phyloP scores from a whole-genome alignment of 2,329 filamentous ascomycete species.

The Botryotinia calthae region DNA sequence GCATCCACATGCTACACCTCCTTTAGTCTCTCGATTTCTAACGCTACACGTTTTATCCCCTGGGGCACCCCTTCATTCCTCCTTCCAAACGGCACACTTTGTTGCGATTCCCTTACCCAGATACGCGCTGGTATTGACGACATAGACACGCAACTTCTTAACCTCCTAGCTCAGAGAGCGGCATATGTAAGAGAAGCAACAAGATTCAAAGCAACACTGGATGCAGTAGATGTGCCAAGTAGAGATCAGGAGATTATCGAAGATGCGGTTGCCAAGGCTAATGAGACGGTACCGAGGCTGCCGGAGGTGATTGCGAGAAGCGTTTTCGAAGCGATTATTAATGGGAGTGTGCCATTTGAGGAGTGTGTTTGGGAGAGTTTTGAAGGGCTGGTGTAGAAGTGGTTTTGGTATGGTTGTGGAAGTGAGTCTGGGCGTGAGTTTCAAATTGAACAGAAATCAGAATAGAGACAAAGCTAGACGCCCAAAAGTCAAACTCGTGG shows the following conservation, averaged over 20 bases:
- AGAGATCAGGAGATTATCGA: constrained; percentile 24
- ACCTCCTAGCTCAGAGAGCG: constrained; percentile 22
- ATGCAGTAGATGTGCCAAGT: constrained; percentile 23
- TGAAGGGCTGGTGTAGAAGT: not conserved
- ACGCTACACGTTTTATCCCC: constrained; percentile 19
- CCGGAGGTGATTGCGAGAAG: constrained; percentile 23
- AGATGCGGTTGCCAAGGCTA: constrained; percentile 21
- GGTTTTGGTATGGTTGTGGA: not conserved
- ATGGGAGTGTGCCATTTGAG: constrained; percentile 26
- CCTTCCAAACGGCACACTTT: constrained; percentile 24
- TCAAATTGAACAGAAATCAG: not conserved
- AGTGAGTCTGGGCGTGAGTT: not conserved
- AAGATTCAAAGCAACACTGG: constrained; percentile 25
- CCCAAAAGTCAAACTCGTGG: not conserved
- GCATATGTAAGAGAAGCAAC: constrained; percentile 28
- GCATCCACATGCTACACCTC: constrained; percentile 23
- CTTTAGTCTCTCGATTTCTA: not conserved
- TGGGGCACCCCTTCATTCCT: constrained; percentile 23
- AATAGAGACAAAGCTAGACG: not conserved
- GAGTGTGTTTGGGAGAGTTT: constrained; percentile 22
- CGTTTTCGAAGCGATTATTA: constrained; percentile 26
- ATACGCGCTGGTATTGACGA: constrained; percentile 25
- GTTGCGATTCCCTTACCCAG: constrained; percentile 24
- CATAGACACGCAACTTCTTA: constrained; percentile 21
- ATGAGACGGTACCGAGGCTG: constrained; percentile 18